Percentiles rank a stretch among this genome's conserved stretches.
Conservation (phyloP, 257 asterid species). For the Orobanche coerulescens region DNA sequence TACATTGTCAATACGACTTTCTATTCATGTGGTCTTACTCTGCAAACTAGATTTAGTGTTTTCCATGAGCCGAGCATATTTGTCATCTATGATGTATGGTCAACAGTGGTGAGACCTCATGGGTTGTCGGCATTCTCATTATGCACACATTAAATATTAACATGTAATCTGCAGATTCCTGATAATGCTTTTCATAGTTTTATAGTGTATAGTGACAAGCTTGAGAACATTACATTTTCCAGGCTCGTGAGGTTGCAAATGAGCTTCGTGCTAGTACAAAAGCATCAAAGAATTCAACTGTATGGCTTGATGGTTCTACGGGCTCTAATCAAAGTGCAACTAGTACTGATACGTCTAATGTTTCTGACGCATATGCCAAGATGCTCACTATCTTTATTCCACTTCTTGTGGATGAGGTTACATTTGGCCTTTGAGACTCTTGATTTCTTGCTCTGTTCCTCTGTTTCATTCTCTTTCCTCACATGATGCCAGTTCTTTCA, state of each 20-base stretch:
- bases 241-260: slow-evolving; percentile 99
- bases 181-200: not conserved
- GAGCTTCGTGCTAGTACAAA: slow-evolving; percentile 92
- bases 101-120: not conserved
- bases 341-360: slow-evolving; percentile 67
- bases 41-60: slow-evolving; percentile 1
- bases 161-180: slow-evolving; percentile 5
- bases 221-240: slow-evolving; percentile 23
- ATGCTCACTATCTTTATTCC: slow-evolving; percentile 90
- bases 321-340: slow-evolving; percentile 55
- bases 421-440: slow-evolving; percentile 18
- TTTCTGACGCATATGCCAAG: slow-evolving; percentile 80
- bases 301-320: slow-evolving; percentile 84
- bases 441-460: not conserved
- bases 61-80: not conserved
- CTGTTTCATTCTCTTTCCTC: slow-evolving; percentile 5
- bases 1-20: not conserved
- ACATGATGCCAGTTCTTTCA: slow-evolving; percentile 1
- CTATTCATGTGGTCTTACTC: not conserved
- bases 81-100: not conserved
- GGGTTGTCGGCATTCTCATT: not conserved
- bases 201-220: slow-evolving; percentile 4
- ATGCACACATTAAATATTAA: not conserved
- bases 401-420: slow-evolving; percentile 92
- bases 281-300: slow-evolving; percentile 59